Percentiles rank a stretch among this genome's conserved stretches.
Conservation (phyloP, 345 rosid species). For the Dipteronia sinensis region DNA sequence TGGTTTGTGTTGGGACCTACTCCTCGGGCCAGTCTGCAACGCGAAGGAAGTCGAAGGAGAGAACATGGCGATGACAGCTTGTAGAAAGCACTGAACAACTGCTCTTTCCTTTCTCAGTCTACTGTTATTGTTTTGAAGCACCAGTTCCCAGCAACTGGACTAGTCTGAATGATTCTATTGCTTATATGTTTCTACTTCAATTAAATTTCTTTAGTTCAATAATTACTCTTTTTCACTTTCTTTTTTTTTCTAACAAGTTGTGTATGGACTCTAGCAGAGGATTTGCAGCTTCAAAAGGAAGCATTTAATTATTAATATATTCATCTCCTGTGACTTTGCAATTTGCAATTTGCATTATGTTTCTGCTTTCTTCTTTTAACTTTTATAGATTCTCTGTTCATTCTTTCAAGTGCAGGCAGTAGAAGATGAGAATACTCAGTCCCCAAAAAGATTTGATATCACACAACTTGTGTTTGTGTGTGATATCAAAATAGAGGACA, state of each 20-base stretch:
- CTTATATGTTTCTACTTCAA: constrained; percentile 26
- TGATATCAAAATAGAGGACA: neutral
- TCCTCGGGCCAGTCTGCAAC: constrained; percentile 11
- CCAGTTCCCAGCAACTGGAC: constrained; percentile 42
- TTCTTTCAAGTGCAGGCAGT: neutral
- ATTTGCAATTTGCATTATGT: neutral
- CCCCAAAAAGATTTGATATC: constrained; percentile 14
- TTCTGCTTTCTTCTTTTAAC: neutral
- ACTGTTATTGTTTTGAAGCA: constrained; percentile 38
- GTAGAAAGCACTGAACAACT: constrained; percentile 34
- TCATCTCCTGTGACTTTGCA: constrained; percentile 1
- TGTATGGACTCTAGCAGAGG: constrained; percentile 22
- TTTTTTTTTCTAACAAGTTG: constrained; percentile 21
- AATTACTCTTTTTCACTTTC: constrained; percentile 20
- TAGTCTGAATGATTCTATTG: constrained; percentile 32
- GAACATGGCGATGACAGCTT: constrained; percentile 40
- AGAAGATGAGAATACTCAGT: neutral
- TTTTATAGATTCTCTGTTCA: neutral
- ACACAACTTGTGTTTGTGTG: neutral
- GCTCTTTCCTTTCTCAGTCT: constrained; percentile 24
- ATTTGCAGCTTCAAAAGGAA: constrained; percentile 36
- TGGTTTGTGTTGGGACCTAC: constrained; percentile 50
- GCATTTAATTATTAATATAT: constrained; percentile 19
- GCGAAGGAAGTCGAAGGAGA: constrained; percentile 21
- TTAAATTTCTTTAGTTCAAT: constrained; percentile 23